These are phyloP conservation scores for Sporisorium graminicola DNA, from an alignment of 1,284 basidiomycete species.

Conservation along the genomic window DNA sequence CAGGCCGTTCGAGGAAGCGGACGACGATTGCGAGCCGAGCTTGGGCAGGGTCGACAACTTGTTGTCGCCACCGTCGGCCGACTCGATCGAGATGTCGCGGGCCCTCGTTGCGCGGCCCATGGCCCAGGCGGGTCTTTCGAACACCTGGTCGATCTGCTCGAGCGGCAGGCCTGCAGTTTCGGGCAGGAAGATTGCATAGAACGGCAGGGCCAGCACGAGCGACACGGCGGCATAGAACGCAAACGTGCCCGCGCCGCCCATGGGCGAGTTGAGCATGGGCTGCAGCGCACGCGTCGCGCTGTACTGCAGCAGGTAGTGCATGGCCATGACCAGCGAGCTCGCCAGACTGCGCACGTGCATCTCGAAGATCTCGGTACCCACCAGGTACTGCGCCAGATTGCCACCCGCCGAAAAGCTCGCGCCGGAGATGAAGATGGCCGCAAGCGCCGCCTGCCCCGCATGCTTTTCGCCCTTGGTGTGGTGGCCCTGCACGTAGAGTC, in stretches of 20 bases:
- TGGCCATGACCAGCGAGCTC: conserved; percentile 28
- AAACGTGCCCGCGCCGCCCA: conserved; percentile 32
- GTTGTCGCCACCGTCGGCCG: not conserved
- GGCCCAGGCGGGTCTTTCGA: conserved; percentile 22
- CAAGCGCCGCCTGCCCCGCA: conserved; percentile 22
- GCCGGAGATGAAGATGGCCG: conserved; percentile 33
- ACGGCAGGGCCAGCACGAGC: conserved; percentile 24
- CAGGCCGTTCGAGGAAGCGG: not conserved
- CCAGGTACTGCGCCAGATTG: conserved; percentile 38
- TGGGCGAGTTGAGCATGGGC: conserved; percentile 40
- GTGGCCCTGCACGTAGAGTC: conserved; percentile 28
- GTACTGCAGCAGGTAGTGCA: conserved; percentile 35
- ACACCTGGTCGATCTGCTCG: conserved; percentile 36
- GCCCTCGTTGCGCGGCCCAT: conserved; percentile 16
- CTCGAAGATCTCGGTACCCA: conserved; percentile 37
- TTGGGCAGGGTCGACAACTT: not conserved
- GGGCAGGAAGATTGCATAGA: conserved; percentile 39
- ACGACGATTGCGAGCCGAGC: conserved; percentile 9
- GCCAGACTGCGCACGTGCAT: conserved; percentile 29
- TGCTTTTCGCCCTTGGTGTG: conserved; percentile 24
- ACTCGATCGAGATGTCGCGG: not conserved
- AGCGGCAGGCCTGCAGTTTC: conserved; percentile 34
- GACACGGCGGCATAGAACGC: conserved; percentile 30
- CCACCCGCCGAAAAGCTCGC: conserved; percentile 36
- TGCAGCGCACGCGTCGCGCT: conserved; percentile 21